Base-by-base conservation (phyloP, 495 filamentous ascomycete species). In the Annulohypoxylon bovei region DNA sequence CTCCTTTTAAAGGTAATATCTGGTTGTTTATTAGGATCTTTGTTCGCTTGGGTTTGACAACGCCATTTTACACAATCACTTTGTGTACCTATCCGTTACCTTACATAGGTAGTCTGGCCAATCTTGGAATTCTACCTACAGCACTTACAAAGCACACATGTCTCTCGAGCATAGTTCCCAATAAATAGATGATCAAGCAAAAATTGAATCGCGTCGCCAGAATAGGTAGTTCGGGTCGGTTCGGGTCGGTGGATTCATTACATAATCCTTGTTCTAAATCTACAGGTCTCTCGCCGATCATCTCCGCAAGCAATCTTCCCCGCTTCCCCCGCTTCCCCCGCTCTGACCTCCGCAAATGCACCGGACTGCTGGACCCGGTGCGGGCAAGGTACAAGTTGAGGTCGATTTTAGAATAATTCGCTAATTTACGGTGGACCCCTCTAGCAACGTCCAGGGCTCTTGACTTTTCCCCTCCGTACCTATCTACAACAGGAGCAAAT, bases 251-350 rank as follows among this genome's bases (percentile, higher is more conserved):
- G 22, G 20, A 50, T 3, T 42, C 23, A 11, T 28, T 27, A 28
- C 25, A 4, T 28, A n/a, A 27, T 50, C 9, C 44, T 5, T 49
- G 44, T 49, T 20, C n/a, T 42, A 6, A 18, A 18, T 16, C 37
- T n/a, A n/a, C 37, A 40, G 14, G 2, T 40, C 12, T 35, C 42
- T n/a, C 23, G 44, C 16, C 22, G 20, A 50, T 50, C 14, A n/a
- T 50, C 46, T 23, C 11, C 23, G 11, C 9, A 28, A 50, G 28
- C 46, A 27, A 1, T 28, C 23, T 30, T 40, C 30, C 22, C 32
- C 40, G 14, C 30, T 39, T 65, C 52, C 62, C 62, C 62, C 62
- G 20, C 62, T 8, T n/a, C 18, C 20, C 44, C 44, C 44, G 44
- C 44, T 20, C 28, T 28, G 18, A 27, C 35, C 60, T 42, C 60